Evolutionary conservation across 108 stramenopile genomes (phyloP), one percentile per base, ranked within the genome.

Genomic region (Skeletonema grethae): DNA sequence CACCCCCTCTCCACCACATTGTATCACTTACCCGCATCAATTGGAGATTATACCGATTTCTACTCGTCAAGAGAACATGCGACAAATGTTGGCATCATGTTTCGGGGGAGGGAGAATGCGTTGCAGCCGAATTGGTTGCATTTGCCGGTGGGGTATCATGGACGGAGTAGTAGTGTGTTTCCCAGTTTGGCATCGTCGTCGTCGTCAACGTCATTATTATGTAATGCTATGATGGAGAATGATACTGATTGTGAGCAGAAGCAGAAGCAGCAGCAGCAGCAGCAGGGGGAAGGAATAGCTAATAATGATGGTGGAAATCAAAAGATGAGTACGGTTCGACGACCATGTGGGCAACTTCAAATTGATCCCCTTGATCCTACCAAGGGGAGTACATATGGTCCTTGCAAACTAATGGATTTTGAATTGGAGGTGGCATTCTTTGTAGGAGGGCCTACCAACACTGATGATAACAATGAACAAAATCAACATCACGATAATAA

Each of bases 41-140:
- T 97, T 59, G 92, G 93, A 13, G 94, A 96, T 59, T 97, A 95
- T 76, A 96, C 97, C 15, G 97, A 96, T 60, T 97, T 96, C 67
- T 97, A 97, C 77, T 82, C 85, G 16, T 90, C 88, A n/a, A 84
- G 94, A 5, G 92, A 96, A 66, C 97, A 97, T 80, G 97, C 97
- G 3, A 96, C 95, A 25, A 97, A 97, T 77, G 87, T 96, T 16
- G 95, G 95, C 5, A 95, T 79, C 62, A 96, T 97, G 94, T 96
- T 95, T 69, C 89, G 97, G 10, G 97, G 97, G 31, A 90, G 85
- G 38, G 95, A 96, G 20, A 91, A 95, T 70, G 97, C 97, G 10
- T 84, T 96, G 45, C 93, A 94, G 62, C 95, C 97, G 12, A 96
- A 96, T 64, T 96, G 95, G 95, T 78, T 95, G 22, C 94, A 95